Percentiles rank a stretch among this genome's conserved stretches.
These are phyloP conservation scores for Sporisorium sorghi DNA, from an alignment of 1,284 basidiomycete genomes.

Conservation along the genomic window DNA sequence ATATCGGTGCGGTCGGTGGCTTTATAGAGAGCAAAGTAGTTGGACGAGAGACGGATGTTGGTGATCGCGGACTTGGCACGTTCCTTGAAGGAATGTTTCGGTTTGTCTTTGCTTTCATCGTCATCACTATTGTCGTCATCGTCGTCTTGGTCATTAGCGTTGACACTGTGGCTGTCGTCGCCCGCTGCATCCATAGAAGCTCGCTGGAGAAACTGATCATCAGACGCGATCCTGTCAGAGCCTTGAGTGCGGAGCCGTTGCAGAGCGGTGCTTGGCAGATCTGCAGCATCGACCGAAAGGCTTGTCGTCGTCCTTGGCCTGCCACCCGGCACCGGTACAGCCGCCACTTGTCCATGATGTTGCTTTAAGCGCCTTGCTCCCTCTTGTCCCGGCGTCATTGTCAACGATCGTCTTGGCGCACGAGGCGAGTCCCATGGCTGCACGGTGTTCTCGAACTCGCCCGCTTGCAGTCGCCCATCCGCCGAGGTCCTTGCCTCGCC, in stretches of 20 bases:
- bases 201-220: neutral
- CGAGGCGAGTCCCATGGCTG: slow-evolving; percentile 45
- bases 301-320: neutral
- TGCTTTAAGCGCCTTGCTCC: neutral
- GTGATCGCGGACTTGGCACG: slow-evolving; percentile 17
- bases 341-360: neutral
- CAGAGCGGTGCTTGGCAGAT: slow-evolving; percentile 11
- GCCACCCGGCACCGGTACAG: neutral
- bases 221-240: neutral
- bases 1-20: slow-evolving; percentile 38
- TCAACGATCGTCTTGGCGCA: slow-evolving; percentile 13
- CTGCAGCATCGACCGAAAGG: slow-evolving; percentile 17
- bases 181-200: neutral
- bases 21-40: slow-evolving; percentile 54
- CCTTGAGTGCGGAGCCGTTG: slow-evolving; percentile 4
- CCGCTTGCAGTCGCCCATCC: neutral
- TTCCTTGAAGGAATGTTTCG: slow-evolving; percentile 6
- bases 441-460: slow-evolving; percentile 28
- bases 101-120: slow-evolving; percentile 5
- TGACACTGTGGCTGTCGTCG: neutral
- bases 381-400: slow-evolving; percentile 4
- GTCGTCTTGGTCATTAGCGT: neutral
- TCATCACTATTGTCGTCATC: slow-evolving; percentile 13
- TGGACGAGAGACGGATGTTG: slow-evolving; percentile 36
- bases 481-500: slow-evolving; percentile 7